Base-by-base conservation (phyloP, 106 monocot species). In the Platanthera zijinensis region DNA sequence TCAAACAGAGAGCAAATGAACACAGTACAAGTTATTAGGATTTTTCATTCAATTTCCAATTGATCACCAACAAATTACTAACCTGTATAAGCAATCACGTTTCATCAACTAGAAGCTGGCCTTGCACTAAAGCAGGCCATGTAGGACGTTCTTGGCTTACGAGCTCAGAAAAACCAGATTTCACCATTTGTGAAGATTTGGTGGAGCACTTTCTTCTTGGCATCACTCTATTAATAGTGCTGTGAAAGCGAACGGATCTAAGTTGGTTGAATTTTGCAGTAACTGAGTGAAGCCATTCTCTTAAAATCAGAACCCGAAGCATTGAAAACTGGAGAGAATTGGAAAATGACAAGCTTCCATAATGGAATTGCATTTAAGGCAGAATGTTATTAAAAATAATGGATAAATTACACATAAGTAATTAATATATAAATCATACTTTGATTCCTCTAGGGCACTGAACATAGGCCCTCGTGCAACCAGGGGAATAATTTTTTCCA, bases 81-180 rank as follows among this genome's bases (percentile, higher is more conserved):
- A 25, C 25, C 25, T 25, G 25, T 25, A 25, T 25, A 69, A 97
- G 94, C 73, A 84, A 79, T 30, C 79, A 77, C 71, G 97, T 97
- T 77, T 93, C 89, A 80, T 97, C 89, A 82, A 88, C 93, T 63
- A 95, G 74, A 80, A 97, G 83, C 84, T 91, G 97, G 69, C 88
- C 86, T 71, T 91, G 91, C 45, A 92, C 68, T 80, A 51, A 81
- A 14, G 78, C n/a, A 46, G 88, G 74, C 22, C 70, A 73, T 25
- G 85, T 49, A 48, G 82, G 22, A 72, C 77, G 59, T 8, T 83
- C 82, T 12, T 64, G 86, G 11, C 77, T 84, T 77, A 10, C 81
- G 62, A 78, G 15, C 53, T 86, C 81, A 19, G 69, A 10, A 52
- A 75, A 19, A 79, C 73, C 81, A 73, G 86, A 79, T 71, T 71